Evolutionary conservation across 805 yeast species (phyloP).

Genomic region (Zygoascus tannicola): DNA sequence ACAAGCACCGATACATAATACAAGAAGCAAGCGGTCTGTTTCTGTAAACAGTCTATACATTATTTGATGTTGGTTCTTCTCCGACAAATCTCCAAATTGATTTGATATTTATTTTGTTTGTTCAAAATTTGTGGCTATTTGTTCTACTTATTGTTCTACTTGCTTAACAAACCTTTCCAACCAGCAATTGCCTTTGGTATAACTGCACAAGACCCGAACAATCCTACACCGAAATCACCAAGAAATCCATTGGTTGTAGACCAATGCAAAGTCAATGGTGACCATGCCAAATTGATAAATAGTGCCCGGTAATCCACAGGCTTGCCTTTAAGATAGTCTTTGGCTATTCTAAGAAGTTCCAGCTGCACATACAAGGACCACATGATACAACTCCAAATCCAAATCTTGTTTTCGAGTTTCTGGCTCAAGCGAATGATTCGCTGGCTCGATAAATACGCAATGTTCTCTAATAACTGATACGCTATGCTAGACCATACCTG

Average conservation of each 20-base stretch:
- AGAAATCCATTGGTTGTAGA: conserved; percentile 29
- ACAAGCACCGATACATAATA: neutral
- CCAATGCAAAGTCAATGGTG: conserved; percentile 37
- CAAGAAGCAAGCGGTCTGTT: neutral
- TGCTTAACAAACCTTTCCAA: conserved; percentile 10
- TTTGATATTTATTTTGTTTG: too few relatives aligned
- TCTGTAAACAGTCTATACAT: conserved; percentile 13
- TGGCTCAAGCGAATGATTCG: conserved; percentile 24
- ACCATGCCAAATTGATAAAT: conserved; percentile 31
- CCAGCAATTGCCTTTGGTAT: conserved; percentile 15
- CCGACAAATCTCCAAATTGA: too few relatives aligned
- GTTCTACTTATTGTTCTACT: neutral
- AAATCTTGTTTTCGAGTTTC: conserved; percentile 24
- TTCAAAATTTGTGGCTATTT: neutral
- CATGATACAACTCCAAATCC: conserved; percentile 29
- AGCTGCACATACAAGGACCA: conserved; percentile 34
- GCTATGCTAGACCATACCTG: conserved; percentile 30
- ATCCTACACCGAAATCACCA: conserved; percentile 28
- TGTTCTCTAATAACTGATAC: conserved; percentile 34
- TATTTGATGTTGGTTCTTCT: too few relatives aligned
- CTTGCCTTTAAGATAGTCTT: conserved; percentile 4
- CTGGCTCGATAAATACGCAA: conserved; percentile 32
- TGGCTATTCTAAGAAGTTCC: conserved; percentile 24
- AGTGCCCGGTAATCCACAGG: conserved; percentile 18
- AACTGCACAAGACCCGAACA: conserved; percentile 31